These are phyloP conservation scores for Micromonas commoda DNA, from an alignment of 139 green algal species.

Conservation along the genomic window DNA sequence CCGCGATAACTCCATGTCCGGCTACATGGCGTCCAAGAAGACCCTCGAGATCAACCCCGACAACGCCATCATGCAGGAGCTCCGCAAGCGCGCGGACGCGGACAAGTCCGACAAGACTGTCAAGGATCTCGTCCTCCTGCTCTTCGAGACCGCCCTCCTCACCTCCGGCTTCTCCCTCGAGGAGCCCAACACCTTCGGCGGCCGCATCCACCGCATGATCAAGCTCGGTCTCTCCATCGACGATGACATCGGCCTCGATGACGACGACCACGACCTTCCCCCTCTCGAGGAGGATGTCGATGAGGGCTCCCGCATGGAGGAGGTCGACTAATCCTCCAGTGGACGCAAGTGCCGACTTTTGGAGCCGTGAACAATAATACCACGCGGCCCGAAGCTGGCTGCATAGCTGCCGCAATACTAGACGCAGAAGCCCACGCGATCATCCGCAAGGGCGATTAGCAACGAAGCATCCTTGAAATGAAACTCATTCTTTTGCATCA, in stretches of 20 bases:
- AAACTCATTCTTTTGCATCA: too few species aligned
- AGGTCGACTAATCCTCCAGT: slow-evolving; percentile 66
- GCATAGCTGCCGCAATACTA: too few species aligned
- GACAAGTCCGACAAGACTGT: slow-evolving; percentile 99
- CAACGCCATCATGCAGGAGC: slow-evolving; percentile 94
- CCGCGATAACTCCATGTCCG: slow-evolving; percentile 87
- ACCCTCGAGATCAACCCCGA: slow-evolving; percentile 98
- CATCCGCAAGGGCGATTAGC: too few species aligned
- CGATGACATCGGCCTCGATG: slow-evolving; percentile 65
- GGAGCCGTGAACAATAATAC: too few species aligned
- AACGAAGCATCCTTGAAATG: too few species aligned
- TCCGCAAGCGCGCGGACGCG: slow-evolving; percentile 76
- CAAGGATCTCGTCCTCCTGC: slow-evolving; percentile 96
- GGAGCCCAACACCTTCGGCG: slow-evolving; percentile 94
- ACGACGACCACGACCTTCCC: slow-evolving; percentile 77
- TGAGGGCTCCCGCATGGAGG: slow-evolving; percentile 95
- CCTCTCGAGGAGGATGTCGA: slow-evolving; percentile 88
- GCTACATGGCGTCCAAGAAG: slow-evolving; percentile 99
- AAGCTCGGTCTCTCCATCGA: slow-evolving; percentile 97
- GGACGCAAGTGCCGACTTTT: background rate
- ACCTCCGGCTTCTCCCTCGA: slow-evolving; percentile 93
- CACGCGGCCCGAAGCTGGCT: too few species aligned
- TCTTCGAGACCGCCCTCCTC: slow-evolving; percentile 98
- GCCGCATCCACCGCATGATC: slow-evolving; percentile 99
- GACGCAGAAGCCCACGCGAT: too few species aligned